These are phyloP conservation scores for Sclerotinia spermophila DNA, from an alignment of 2,329 filamentous ascomycete genomes.

Conservation along the genomic window DNA sequence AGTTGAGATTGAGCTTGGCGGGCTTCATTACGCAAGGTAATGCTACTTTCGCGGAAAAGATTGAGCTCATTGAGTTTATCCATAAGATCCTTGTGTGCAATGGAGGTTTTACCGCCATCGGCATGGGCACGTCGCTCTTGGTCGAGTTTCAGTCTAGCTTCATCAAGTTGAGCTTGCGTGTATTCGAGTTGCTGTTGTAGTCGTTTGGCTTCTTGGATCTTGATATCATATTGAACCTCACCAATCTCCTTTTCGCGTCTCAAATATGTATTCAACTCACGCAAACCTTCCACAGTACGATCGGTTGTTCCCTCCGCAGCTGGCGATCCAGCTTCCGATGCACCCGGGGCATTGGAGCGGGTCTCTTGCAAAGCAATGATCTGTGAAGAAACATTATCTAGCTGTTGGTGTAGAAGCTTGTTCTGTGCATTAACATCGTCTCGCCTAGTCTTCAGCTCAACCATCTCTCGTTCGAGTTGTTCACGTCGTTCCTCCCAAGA, in stretches of 20 bases:
- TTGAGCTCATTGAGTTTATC: constrained; percentile 95
- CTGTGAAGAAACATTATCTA: constrained; percentile 78
- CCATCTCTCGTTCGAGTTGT: constrained; percentile 78
- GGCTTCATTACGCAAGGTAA: constrained; percentile 82
- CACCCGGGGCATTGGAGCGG: constrained; percentile 56
- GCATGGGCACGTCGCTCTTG: constrained; percentile 78
- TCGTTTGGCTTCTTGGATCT: constrained; percentile 81
- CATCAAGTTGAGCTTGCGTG: constrained; percentile 81
- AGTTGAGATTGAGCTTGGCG: constrained; percentile 74
- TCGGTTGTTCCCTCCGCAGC: constrained; percentile 46
- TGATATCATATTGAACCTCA: constrained; percentile 92
- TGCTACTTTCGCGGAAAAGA: constrained; percentile 90
- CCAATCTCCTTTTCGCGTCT: constrained; percentile 96
- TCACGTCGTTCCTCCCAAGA: constrained; percentile 84
- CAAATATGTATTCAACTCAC: constrained; percentile 87
- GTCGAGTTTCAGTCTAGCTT: constrained; percentile 81
- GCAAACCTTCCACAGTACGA: constrained; percentile 68
- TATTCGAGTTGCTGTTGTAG: constrained; percentile 89
- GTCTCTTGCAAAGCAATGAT: constrained; percentile 76
- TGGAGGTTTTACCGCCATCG: constrained; percentile 67
- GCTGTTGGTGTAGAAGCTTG: constrained; percentile 81
- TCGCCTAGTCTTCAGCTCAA: constrained; percentile 71
- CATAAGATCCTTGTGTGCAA: constrained; percentile 86
- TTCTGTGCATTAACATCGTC: constrained; percentile 89
- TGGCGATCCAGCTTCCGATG: constrained; percentile 43